Evolutionary conservation across 2,329 filamentous ascomycete genomes (phyloP).

Genomic region (Aurifilum marmelostoma): DNA sequence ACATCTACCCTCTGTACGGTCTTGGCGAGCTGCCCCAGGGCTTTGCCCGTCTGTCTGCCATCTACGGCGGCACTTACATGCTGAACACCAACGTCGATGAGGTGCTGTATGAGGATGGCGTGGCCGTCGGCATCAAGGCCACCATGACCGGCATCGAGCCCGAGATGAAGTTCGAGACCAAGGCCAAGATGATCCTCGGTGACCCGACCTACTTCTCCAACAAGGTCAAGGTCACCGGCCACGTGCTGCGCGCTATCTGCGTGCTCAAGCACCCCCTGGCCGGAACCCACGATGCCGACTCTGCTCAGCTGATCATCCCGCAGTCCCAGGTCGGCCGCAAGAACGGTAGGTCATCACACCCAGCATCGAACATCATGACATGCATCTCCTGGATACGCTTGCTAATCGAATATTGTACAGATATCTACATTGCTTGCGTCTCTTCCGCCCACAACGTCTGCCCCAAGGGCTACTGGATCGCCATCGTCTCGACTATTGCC

Average conservation of each 20-base stretch:
- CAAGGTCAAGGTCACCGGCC: slow-evolving; percentile 85
- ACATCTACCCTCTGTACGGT: slow-evolving; percentile 98
- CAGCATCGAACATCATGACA: background rate
- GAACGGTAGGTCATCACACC: slow-evolving; percentile 68
- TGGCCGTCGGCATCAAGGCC: slow-evolving; percentile 94
- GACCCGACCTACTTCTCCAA: slow-evolving; percentile 95
- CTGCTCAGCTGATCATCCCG: slow-evolving; percentile 93
- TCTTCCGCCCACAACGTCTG: slow-evolving; percentile 97
- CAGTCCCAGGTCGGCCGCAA: slow-evolving; percentile 97
- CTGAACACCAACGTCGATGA: slow-evolving; percentile 95
- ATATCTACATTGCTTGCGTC: slow-evolving; percentile 96
- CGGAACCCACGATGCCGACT: slow-evolving; percentile 87
- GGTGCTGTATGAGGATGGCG: slow-evolving; percentile 79
- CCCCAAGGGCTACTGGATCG: slow-evolving; percentile 98
- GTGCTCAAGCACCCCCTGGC: slow-evolving; percentile 94
- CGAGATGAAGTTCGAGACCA: slow-evolving; percentile 94
- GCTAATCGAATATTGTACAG: slow-evolving; percentile 46
- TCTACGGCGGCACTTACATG: slow-evolving; percentile 99
- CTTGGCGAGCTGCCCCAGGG: slow-evolving; percentile 96
- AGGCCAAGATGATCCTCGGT: slow-evolving; percentile 92
- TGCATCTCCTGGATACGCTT: background rate
- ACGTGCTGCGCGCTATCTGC: slow-evolving; percentile 95
- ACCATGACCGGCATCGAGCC: slow-evolving; percentile 86
- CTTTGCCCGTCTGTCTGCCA: slow-evolving; percentile 94
- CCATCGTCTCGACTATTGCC: slow-evolving; percentile 96